Conservation (phyloP, 108 stramenopile genomes). For the Cyclotella choctawhatcheeana region DNA sequence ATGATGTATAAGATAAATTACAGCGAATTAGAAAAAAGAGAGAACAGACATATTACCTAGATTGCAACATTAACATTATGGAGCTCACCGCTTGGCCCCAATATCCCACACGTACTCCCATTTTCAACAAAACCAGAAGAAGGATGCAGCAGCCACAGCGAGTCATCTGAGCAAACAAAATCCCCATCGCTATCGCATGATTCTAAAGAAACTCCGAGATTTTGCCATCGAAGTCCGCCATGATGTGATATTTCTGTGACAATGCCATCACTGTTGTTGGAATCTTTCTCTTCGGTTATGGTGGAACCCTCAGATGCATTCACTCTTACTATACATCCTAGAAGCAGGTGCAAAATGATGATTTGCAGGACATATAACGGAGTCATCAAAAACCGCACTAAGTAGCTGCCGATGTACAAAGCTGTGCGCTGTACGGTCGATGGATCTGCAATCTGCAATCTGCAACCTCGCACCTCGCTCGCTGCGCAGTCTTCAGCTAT, state of each 20-base stretch:
- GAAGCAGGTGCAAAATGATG: too few relatives aligned
- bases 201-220: conserved; percentile 44
- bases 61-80: background rate
- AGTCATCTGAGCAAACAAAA: conserved; percentile 29
- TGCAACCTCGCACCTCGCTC: too few relatives aligned
- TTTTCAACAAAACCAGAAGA: conserved; percentile 58
- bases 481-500: too few relatives aligned
- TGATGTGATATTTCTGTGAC: background rate
- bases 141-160: conserved; percentile 54
- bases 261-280: background rate
- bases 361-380: too few relatives aligned
- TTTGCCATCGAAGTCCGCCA: conserved; percentile 42
- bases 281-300: background rate
- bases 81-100: conserved; percentile 55
- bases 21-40: background rate
- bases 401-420: too few relatives aligned
- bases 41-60: background rate
- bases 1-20: too few relatives aligned
- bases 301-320: too few relatives aligned
- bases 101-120: conserved; percentile 72
- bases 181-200: conserved; percentile 11
- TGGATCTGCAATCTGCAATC: too few relatives aligned
- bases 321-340: too few relatives aligned
- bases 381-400: too few relatives aligned
- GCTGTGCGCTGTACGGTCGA: too few relatives aligned